Evolutionary conservation across 2,329 filamentous ascomycete species (phyloP).

Genomic region (Knufia fluminis): DNA sequence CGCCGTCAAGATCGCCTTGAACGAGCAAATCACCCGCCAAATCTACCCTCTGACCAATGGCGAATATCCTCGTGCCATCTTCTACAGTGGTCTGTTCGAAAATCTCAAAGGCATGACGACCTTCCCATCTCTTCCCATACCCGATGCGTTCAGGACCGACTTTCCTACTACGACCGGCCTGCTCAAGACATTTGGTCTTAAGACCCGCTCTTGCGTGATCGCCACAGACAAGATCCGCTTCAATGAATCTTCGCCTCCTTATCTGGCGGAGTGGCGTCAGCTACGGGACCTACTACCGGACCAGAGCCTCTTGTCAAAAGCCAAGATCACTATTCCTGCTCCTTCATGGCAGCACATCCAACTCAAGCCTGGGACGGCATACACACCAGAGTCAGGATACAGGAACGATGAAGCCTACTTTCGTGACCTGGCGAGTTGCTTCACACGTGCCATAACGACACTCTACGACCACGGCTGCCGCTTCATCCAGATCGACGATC

Average conservation of each 20-base stretch:
- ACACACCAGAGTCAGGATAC: conserved; percentile 44
- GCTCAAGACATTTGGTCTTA: conserved; percentile 11
- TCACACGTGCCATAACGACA: conserved; percentile 51
- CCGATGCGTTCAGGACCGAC: conserved; percentile 11
- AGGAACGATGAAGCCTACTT: conserved; percentile 52
- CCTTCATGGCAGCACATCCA: conserved; percentile 29
- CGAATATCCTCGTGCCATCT: conserved; percentile 23
- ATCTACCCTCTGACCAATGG: conserved; percentile 21
- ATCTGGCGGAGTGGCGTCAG: conserved; percentile 16
- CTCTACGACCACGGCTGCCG: conserved; percentile 54
- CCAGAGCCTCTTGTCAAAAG: conserved; percentile 4
- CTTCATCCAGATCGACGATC: conserved; percentile 61
- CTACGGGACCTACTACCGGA: conserved; percentile 12
- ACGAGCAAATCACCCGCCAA: conserved; percentile 18
- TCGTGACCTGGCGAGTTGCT: conserved; percentile 54
- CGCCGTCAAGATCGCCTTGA: conserved; percentile 18
- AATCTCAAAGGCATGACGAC: conserved; percentile 17
- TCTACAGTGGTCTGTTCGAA: conserved; percentile 24
- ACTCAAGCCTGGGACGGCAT: conserved; percentile 44
- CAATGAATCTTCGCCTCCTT: conserved; percentile 10
- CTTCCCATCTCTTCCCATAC: conserved; percentile 9
- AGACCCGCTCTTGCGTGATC: conserved; percentile 8
- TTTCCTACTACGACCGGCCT: conserved; percentile 15
- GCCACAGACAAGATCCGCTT: conserved; percentile 11
- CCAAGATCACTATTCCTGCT: conserved; percentile 15